Evolutionary conservation across 257 asterid genomes (phyloP), one percentile per base, ranked within the genome.

Genomic region (Solanum rostratum): DNA sequence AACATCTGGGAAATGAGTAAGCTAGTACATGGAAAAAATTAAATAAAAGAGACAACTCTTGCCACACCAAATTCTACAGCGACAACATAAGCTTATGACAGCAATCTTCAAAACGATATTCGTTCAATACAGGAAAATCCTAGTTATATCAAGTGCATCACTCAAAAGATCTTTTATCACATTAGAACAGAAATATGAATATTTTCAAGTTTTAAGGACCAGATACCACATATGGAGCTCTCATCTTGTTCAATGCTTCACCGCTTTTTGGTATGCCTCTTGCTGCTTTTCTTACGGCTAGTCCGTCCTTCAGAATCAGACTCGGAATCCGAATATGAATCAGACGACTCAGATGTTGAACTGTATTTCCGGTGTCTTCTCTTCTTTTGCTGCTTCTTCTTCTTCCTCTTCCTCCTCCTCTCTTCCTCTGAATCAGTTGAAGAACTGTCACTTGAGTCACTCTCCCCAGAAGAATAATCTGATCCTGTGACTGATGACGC

Each of bases 361-460:
- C 94, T 92, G 82, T 88, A 78, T 66, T 70, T 88, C 83, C 92
- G 74, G 85, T 91, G 96, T 86, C 92, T 90, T 84, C 95, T 93
- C 91, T 90, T 91, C 85, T 85, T 90, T 74, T 91, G 89, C 85
- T 91, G 84, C 95, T 63, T 4, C 86, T 91, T 84, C 94, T 90
- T 92, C 50, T 91, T 91, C 94, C 80, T 94, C 91, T 90, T 94
- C 90, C 83, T 90, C 91, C 97, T 92, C 94, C 95, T 93, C 91
- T 94, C 98, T 89, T 96, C 99, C 88, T 93, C 99, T 4, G 98
- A 93, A 85, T 94, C 97, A 78, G 93, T 88, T 1, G 99, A 95
- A 7, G 97, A 93, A 82, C 93, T 89, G 33, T 86, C 55, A 73
- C 98, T 93, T 18, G 97, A 86, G 83, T 89, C 96, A 30, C 97